Evolutionary conservation across 495 filamentous ascomycete species (phyloP), one percentile per base, ranked within the genome.

Genomic region (Penicillium bovifimosum): DNA sequence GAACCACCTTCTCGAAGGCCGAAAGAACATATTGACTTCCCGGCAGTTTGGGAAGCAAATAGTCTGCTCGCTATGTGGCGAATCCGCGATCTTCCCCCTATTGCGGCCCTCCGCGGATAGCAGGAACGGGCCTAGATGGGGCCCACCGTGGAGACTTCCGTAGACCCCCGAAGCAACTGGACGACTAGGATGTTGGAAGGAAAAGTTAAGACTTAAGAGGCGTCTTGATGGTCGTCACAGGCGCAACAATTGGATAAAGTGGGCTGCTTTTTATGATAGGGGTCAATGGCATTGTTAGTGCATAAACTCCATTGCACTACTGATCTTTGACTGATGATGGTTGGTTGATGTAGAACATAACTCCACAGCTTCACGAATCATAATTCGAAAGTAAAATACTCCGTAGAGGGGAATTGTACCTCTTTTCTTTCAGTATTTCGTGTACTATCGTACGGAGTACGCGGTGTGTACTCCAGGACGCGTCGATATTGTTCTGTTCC

Each of bases 131-230:
- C 50, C 59, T 65, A 48, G 54, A 58, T 38, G 41, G 51, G 56
- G 52, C 42, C 60, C 62, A 65, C 60, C 32, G 60, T 63, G 60
- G 60, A 59, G 54, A 38, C 53, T 63, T 52, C 62, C 62, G 62
- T 56, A 36, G 42, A 59, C 47, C 62, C 62, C 60, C 60, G 62
- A 58, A 16, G 27, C 9, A 36, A 60, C 48, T 24, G 34, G 50
- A 31, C n/a, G 27, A 50, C 38, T 50, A 50, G 48, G 17, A 18
- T 17, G 17, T 50, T 42, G 38, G 41, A 38, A 50, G 48, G 28
- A 29, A 50, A n/a, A n/a, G n/a, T n/a, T n/a, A n/a, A n/a, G n/a
- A n/a, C n/a, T n/a, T 40, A 14, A 16, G n/a, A 27, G 6, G 36
- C 17, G 38, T 28, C 11, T 34, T 11, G 36, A 18, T 47, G 45